These are phyloP conservation scores for Pseudogymnoascus sp. DNA, from an alignment of 2,329 filamentous ascomycete species.

Conservation along the genomic window DNA sequence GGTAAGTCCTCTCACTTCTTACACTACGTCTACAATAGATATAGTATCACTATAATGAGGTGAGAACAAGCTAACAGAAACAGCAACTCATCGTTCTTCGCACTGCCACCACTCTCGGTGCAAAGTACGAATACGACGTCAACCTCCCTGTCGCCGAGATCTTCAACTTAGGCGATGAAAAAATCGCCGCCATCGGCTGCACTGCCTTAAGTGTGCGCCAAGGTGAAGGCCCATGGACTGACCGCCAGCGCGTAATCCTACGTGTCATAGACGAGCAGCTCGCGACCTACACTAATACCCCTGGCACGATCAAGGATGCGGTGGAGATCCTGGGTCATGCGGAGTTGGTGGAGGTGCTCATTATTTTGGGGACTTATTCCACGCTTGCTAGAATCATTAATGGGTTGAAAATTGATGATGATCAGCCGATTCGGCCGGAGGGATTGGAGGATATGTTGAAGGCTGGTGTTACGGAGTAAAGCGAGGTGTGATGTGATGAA, in stretches of 20 bases:
- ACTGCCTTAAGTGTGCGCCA: neutral
- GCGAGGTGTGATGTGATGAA: neutral
- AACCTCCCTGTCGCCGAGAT: conserved; percentile 20
- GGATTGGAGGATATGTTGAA: conserved; percentile 12
- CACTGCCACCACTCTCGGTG: conserved; percentile 18
- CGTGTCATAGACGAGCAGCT: conserved; percentile 15
- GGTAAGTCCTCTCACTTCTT: neutral
- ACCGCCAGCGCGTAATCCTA: conserved; percentile 15
- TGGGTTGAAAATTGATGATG: conserved; percentile 14
- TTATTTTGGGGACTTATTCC: conserved; percentile 17
- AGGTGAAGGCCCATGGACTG: conserved; percentile 9
- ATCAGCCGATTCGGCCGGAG: conserved; percentile 10
- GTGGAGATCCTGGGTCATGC: conserved; percentile 15
- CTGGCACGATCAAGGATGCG: conserved; percentile 13
- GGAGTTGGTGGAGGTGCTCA: conserved; percentile 18
- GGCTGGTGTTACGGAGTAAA: neutral
- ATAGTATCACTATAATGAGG: neutral
- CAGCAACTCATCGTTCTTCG: conserved; percentile 22
- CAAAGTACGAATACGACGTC: conserved; percentile 22
- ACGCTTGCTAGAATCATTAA: conserved; percentile 19
- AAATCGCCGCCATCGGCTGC: conserved; percentile 14
- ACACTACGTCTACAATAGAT: neutral
- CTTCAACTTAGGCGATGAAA: conserved; percentile 14
- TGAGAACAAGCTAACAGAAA: neutral
- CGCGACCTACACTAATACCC: conserved; percentile 13